Evolutionary conservation across 768 basidiomycete species (phyloP), one percentile per base, ranked within the genome.

Genomic region (Tylopilus vinaceipallidus): DNA sequence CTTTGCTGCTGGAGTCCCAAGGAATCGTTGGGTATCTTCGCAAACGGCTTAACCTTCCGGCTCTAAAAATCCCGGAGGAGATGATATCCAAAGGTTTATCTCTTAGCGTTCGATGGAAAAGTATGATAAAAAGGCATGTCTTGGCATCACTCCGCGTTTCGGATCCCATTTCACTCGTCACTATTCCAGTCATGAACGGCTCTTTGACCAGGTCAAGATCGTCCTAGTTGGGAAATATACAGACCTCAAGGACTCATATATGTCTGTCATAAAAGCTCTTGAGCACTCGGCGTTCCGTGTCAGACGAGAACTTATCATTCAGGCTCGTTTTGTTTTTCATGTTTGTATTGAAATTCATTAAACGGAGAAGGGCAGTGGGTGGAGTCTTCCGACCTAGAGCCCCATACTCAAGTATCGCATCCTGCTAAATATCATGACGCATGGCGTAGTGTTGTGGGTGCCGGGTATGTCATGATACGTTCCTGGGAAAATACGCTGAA

Each of bases 211-310:
- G 9, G 93, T 97, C 38, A 82, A 81, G 38, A 88, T 99, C 54
- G 92, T 87, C 19, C 76, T 99, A 44, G 95, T 99, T 14, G 95
- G 95, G 38, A 99, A 99, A 72, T 99, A 99, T 74, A 98, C 94
- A 12, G 85, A 92, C 56, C 75, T 98, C 40, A 91, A 93, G 70
- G 95, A 99, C 69, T 97, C 95, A 23, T 99, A 99, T 68, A 98
- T 98, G 91, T 93, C 90, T 24, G 95, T 99, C 48, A 86, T 84
- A 62, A 99, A 99, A 75, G 83, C 97, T 19, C 76, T 99, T 30
- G 95, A 99, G 70, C 95, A 99, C 69, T 94, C 95, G 6, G 91
- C 95, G 1, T 92, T 98, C 74, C 83, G 92, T 36, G 89, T 95
- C 47, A 88, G 84, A 49, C 75, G 91, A 49, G 94, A 90, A 64